A percentile compares a stretch with the other conserved stretches of the same genome.
These are phyloP conservation scores for Nicotiana paniculata DNA, from an alignment of 257 asterid genomes.

Conservation along the genomic window DNA sequence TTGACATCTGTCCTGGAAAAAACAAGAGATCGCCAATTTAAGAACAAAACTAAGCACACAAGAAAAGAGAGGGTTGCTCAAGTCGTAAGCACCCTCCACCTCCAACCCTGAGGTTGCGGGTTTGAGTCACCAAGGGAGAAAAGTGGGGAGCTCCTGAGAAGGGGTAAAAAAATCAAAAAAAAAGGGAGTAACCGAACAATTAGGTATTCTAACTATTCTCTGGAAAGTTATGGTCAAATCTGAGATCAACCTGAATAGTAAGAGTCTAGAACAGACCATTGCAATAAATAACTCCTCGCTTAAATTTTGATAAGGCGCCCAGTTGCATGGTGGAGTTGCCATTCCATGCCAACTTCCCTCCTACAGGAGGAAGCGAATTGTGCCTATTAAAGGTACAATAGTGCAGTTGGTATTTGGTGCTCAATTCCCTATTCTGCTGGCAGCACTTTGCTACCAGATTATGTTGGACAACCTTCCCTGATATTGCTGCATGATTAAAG, in stretches of 20 bases:
- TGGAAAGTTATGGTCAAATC: slow-evolving; percentile 38
- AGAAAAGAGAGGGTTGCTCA: too few relatives aligned
- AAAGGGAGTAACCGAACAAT: slow-evolving; percentile 18
- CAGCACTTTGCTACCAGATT: slow-evolving; percentile 88
- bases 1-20: not conserved
- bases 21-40: not conserved
- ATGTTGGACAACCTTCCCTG: slow-evolving; percentile 92
- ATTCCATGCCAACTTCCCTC: slow-evolving; percentile 75
- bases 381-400: slow-evolving; percentile 56
- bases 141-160: too few relatives aligned
- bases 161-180: not conserved
- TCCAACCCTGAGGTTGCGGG: too few relatives aligned
- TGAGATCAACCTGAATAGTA: slow-evolving; percentile 67
- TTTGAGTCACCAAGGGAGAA: too few relatives aligned
- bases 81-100: too few relatives aligned
- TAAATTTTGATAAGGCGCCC: slow-evolving; percentile 52
- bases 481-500: slow-evolving; percentile 84
- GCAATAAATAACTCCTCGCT: slow-evolving; percentile 72
- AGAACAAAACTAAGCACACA: not conserved
- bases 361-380: slow-evolving; percentile 50
- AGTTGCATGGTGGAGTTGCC: slow-evolving; percentile 69
- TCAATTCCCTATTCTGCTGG: slow-evolving; percentile 87
- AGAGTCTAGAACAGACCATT: slow-evolving; percentile 99
- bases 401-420: slow-evolving; percentile 56
- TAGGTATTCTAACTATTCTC: slow-evolving; percentile 25